Evolutionary conservation across 2,329 filamentous ascomycete genomes (phyloP).

Genomic region (Penicillium psychrosexuale): DNA sequence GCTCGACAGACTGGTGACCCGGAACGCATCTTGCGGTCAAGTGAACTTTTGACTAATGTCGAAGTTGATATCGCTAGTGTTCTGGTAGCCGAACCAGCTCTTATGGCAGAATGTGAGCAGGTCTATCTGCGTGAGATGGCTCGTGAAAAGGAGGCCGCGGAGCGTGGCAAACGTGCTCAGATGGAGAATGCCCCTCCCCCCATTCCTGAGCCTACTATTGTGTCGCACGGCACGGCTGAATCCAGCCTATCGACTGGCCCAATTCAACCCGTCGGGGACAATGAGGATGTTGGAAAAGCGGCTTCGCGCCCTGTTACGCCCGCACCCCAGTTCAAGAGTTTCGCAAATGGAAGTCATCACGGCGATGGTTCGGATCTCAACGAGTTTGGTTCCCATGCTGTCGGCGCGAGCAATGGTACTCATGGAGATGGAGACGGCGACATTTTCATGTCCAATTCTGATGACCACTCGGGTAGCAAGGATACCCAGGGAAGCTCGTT

Average conservation of each 20-base stretch:
- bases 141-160: conserved; percentile 62
- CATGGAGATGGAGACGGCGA: conserved; percentile 53
- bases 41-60: conserved; percentile 87
- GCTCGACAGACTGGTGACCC: conserved; percentile 77
- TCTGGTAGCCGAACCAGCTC: conserved; percentile 60
- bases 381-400: conserved; percentile 30
- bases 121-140: conserved; percentile 71
- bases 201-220: conserved; percentile 50
- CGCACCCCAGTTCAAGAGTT: conserved; percentile 50
- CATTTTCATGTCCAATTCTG: conserved; percentile 58
- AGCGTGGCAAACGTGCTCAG: conserved; percentile 39
- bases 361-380: conserved; percentile 42
- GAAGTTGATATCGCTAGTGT: conserved; percentile 86
- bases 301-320: conserved; percentile 54
- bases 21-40: conserved; percentile 78
- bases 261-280: conserved; percentile 59
- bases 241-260: conserved; percentile 51
- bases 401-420: conserved; percentile 57
- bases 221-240: conserved; percentile 52
- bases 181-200: conserved; percentile 31
- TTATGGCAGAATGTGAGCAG: conserved; percentile 72
- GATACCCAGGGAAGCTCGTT: conserved; percentile 50
- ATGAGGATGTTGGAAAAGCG: conserved; percentile 37
- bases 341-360: conserved; percentile 55
- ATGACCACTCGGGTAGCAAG: conserved; percentile 41